Conservation (phyloP, 2,329 filamentous ascomycete genomes). For the Bisporella sp. region DNA sequence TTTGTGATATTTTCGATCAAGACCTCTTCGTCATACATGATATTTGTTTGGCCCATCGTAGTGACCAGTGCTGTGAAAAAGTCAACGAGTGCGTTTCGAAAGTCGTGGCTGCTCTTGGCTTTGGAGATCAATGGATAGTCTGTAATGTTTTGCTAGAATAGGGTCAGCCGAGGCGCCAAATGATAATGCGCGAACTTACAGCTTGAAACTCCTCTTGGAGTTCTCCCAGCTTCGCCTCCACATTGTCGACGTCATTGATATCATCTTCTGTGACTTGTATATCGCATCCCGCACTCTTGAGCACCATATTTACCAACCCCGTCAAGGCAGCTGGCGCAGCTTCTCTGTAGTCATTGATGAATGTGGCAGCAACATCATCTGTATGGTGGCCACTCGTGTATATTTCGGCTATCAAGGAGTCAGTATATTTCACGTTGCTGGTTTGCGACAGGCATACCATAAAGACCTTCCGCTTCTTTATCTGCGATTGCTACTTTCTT, state of each 20-base stretch:
- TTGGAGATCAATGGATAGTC: conserved; percentile 90
- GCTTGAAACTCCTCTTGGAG: conserved; percentile 85
- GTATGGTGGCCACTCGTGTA: conserved; percentile 52
- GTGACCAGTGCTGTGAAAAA: conserved; percentile 76
- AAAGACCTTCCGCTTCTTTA: conserved; percentile 19
- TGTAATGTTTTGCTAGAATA: conserved; percentile 59
- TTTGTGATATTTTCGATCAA: conserved; percentile 83
- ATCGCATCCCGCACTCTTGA: conserved; percentile 72
- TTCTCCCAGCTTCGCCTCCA: conserved; percentile 68
- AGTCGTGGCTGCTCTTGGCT: conserved; percentile 67
- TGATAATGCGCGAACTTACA: conserved; percentile 36
- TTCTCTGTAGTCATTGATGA: conserved; percentile 50
- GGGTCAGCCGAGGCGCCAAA: conserved; percentile 1
- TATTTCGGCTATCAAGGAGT: conserved; percentile 45
- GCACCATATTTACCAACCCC: conserved; percentile 60
- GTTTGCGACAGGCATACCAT: conserved; percentile 17
- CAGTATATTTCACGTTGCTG: conserved; percentile 14
- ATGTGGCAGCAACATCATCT: conserved; percentile 51
- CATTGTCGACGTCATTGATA: conserved; percentile 84
- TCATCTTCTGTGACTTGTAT: conserved; percentile 73
- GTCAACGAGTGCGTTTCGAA: conserved; percentile 67
- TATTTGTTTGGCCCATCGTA: conserved; percentile 72
- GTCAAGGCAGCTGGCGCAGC: conserved; percentile 49
- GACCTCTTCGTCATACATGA: conserved; percentile 62
- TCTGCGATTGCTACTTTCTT: conserved; percentile 40